phyloP scores from a whole-genome alignment of 192 early-diverging fungal genomes.

The Jimgerdemannia flammicorona region DNA sequence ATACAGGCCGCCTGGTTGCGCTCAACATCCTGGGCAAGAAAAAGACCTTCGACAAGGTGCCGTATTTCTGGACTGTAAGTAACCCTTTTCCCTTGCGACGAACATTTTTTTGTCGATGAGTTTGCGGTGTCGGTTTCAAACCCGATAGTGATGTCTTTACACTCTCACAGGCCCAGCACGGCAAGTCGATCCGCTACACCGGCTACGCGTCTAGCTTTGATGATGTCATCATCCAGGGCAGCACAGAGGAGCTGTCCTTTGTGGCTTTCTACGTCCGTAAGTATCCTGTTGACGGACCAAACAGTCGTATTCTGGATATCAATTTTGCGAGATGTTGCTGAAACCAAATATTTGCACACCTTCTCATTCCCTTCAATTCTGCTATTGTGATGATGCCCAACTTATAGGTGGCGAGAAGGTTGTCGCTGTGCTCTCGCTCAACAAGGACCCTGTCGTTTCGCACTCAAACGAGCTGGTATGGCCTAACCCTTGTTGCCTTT shows the following conservation, averaged over 20 bases:
- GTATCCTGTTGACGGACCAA: not conserved
- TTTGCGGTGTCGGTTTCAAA: not conserved
- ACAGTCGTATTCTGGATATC: not conserved
- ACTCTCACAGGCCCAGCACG: slow-evolving; percentile 31
- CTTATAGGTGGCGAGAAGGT: slow-evolving; percentile 25
- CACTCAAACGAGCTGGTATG: slow-evolving; percentile 30
- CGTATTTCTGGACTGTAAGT: slow-evolving; percentile 56
- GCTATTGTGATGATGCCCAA: not conserved
- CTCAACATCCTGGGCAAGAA: slow-evolving; percentile 20
- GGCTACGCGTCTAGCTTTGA: slow-evolving; percentile 52
- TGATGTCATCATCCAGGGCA: slow-evolving; percentile 42
- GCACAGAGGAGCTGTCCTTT: slow-evolving; percentile 21
- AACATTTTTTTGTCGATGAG: no score
- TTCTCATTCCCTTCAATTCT: not conserved
- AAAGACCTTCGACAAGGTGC: slow-evolving; percentile 37
- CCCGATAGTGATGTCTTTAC: not conserved
- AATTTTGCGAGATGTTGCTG: not conserved
- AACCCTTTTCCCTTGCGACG: not conserved
- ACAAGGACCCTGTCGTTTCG: slow-evolving; percentile 34
- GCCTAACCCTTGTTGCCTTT: not conserved
- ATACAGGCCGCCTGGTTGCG: slow-evolving; percentile 29
- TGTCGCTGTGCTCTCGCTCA: slow-evolving; percentile 32
- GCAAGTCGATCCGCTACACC: slow-evolving; percentile 49
- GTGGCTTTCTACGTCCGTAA: slow-evolving; percentile 29
- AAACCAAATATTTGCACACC: not conserved